Evolutionary conservation across 441 rosid genomes (phyloP), one percentile per base, ranked within the genome.

Genomic region (Gossypium aridum): DNA sequence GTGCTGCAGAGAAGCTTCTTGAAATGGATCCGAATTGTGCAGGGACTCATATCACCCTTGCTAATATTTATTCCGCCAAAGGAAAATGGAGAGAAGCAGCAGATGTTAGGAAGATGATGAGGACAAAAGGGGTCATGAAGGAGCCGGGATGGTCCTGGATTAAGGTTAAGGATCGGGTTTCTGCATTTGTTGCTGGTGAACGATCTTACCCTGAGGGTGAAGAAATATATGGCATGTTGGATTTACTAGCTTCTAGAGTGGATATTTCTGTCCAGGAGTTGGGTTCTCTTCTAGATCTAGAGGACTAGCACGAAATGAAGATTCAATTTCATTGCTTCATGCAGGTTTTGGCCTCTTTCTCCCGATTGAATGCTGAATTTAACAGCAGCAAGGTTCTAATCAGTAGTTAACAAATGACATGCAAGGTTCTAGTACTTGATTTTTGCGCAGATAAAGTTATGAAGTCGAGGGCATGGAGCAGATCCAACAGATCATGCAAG

Each of bases 51-150:
- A 86, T 95, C 72, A 89, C 96, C 66, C 78, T 95, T 31, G 96
- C 99, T 55, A 91, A 92, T 79, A 77, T 91, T 79, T 92, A 88
- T 71, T 77, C 94, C 69, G 84, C 92, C 10, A 79, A 83, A 78
- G 98, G 92, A 81, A 86, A 82, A 71, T 90, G 92, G 98, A 80
- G 77, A 78, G 97, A 94, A 80, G 97, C 89, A 61, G 98, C 97
- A 22, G 80, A 78, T 53, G 82, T 86, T 34, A 85, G 94, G 83
- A 90, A 83, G 85, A 74, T 23, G 77, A 87, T 90, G 96, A 90
- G 79, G 80, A 75, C 82, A n/a, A 95, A 85, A 82, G 98, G 99
- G 8, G 79, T 91, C 70, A 80, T 83, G 60, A 95, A 95, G 86
- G 98, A 92, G 75, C 91, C 89, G 0, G 97, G 99, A 64, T 89